phyloP scores from a whole-genome alignment of 805 yeast species.

The Lipomyces kockii region DNA sequence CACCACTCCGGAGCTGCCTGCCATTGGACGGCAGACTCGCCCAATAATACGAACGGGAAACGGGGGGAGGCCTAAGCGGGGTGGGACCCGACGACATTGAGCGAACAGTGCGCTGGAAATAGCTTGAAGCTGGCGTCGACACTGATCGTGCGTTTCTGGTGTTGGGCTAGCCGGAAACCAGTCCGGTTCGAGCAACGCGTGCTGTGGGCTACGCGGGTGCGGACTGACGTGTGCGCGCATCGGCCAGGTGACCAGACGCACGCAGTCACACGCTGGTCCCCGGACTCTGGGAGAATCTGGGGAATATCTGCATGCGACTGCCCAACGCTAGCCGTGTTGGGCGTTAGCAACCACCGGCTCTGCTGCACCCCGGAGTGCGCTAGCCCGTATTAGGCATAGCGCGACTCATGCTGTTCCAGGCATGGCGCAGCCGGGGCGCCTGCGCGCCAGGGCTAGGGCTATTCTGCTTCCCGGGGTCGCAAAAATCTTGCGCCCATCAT shows the following conservation, averaged over 20 bases:
- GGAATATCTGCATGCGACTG: background rate
- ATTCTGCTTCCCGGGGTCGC: background rate
- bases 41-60: no score
- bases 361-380: background rate
- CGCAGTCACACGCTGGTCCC: background rate
- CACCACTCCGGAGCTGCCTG: no score
- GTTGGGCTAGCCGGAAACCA: no score
- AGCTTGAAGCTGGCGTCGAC: no score
- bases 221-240: background rate
- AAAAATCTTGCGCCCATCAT: background rate
- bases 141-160: no score
- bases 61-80: no score
- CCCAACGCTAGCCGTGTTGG: background rate
- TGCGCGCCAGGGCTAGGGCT: background rate
- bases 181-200: background rate
- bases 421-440: background rate
- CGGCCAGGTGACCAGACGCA: background rate
- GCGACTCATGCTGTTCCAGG: background rate
- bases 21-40: no score
- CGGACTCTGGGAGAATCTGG: background rate
- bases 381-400: background rate
- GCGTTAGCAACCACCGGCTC: background rate
- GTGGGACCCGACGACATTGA: no score
- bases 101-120: no score
- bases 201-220: background rate